Conservation (phyloP, 495 filamentous ascomycete genomes). For the Talaromyces stipitatus region DNA sequence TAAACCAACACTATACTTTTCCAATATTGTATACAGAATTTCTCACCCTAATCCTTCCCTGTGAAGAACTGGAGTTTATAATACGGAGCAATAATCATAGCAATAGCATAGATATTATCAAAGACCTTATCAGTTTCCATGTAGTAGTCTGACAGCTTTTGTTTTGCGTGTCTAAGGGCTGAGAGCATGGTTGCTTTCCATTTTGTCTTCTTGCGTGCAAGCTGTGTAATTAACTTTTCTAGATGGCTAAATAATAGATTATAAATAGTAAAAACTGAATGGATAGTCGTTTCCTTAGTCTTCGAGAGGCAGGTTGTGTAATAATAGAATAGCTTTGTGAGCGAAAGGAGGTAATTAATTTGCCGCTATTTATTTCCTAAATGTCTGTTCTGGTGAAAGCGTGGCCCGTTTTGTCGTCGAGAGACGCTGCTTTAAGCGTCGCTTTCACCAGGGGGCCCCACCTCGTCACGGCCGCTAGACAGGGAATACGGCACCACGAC, state of each 20-base stretch:
- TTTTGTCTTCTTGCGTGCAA: conserved; percentile 5
- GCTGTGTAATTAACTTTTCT: conserved; percentile 4
- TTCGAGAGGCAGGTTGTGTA: conserved; percentile 8
- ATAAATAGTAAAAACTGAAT: conserved; percentile 12
- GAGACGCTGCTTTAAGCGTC: too few species aligned
- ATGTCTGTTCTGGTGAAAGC: too few species aligned
- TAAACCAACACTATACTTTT: too few species aligned
- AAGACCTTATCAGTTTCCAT: neutral
- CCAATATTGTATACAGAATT: neutral
- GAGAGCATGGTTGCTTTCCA: conserved; percentile 12
- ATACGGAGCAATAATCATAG: neutral
- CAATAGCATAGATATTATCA: neutral
- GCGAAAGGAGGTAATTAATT: conserved; percentile 14
- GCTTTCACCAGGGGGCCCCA: too few species aligned
- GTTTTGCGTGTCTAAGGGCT: neutral
- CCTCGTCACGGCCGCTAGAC: too few species aligned
- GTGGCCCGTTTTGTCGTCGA: too few species aligned
- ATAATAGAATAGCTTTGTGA: conserved; percentile 10
- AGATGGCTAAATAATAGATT: conserved; percentile 8
- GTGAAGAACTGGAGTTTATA: neutral
- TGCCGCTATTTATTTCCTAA: conserved; percentile 15
- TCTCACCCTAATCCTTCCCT: neutral
- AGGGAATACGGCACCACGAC: too few species aligned
- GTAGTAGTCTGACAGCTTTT: neutral
- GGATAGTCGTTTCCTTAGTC: conserved; percentile 9